A percentile compares a stretch with the other conserved stretches of the same genome.
Evolutionary conservation across 2,329 filamentous ascomycete species (phyloP).

Genomic region (Penicillium sp.): DNA sequence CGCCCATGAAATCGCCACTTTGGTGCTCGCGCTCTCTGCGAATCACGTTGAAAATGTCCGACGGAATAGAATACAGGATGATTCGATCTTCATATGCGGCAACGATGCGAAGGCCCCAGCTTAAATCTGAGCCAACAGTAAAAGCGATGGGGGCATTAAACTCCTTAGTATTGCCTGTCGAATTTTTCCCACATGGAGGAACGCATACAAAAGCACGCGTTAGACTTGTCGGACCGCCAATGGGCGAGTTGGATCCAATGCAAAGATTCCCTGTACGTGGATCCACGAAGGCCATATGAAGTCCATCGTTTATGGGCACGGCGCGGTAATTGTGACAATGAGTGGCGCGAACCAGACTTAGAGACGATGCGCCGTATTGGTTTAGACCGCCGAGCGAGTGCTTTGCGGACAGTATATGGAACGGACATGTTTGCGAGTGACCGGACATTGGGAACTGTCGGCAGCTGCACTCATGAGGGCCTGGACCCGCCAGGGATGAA

Average conservation of each 20-base stretch:
- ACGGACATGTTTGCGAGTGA: conserved; percentile 20
- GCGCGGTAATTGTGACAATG: conserved; percentile 58
- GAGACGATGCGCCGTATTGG: conserved; percentile 14
- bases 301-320: conserved; percentile 59
- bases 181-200: conserved; percentile 28
- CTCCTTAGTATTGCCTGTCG: conserved; percentile 10
- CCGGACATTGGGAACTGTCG: conserved; percentile 17
- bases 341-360: conserved; percentile 37
- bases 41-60: conserved; percentile 47
- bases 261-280: conserved; percentile 52
- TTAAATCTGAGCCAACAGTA: conserved; percentile 51
- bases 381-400: conserved; percentile 23
- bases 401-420: conserved; percentile 25
- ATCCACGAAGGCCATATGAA: conserved; percentile 61
- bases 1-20: conserved; percentile 28
- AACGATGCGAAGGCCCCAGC: conserved; percentile 53
- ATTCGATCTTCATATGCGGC: conserved; percentile 50
- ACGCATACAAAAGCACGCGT: conserved; percentile 54
- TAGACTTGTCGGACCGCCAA: conserved; percentile 53
- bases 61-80: conserved; percentile 57
- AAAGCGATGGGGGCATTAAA: conserved; percentile 48
- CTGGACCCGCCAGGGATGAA: conserved; percentile 50
- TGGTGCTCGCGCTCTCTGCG: conserved; percentile 30
- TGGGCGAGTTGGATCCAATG: conserved; percentile 56
- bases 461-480: conserved; percentile 26